phyloP scores from a whole-genome alignment of 106 monocot genomes.

The Hemerocallis citrina region DNA sequence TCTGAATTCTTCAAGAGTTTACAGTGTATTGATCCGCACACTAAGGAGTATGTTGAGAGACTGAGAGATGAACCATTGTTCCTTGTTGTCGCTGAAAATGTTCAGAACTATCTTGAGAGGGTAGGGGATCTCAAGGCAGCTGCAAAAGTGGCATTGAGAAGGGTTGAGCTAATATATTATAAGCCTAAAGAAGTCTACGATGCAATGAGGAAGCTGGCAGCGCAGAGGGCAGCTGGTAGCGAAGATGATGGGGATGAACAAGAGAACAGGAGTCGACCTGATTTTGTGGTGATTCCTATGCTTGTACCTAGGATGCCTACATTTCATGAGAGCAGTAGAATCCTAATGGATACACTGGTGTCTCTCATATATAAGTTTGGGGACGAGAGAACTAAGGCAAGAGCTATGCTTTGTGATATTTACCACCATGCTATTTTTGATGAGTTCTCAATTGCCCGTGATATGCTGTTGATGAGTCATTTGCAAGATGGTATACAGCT shows the following conservation, averaged over 20 bases:
- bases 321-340: constrained; percentile 76
- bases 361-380: constrained; percentile 78
- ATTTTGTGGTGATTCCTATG: constrained; percentile 71
- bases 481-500: constrained; percentile 84
- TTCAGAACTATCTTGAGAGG: constrained; percentile 72
- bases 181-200: constrained; percentile 96
- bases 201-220: constrained; percentile 82
- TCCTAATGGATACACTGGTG: constrained; percentile 65
- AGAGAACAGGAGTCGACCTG: constrained; percentile 39
- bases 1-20: constrained; percentile 90
- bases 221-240: constrained; percentile 14
- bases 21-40: constrained; percentile 91
- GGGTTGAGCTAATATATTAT: constrained; percentile 83
- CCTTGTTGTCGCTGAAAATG: constrained; percentile 72
- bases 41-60: constrained; percentile 83
- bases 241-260: constrained; percentile 28
- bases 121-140: constrained; percentile 69
- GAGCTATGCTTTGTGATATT: constrained; percentile 96
- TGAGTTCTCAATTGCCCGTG: constrained; percentile 68
- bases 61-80: constrained; percentile 86
- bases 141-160: constrained; percentile 62
- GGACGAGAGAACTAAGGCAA: constrained; percentile 86
- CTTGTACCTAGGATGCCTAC: constrained; percentile 69
- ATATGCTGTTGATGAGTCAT: constrained; percentile 87
- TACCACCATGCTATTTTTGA: constrained; percentile 90